Conservation (phyloP, 1,284 basidiomycete species). For the Cutaneotrichosporon sp. region DNA sequence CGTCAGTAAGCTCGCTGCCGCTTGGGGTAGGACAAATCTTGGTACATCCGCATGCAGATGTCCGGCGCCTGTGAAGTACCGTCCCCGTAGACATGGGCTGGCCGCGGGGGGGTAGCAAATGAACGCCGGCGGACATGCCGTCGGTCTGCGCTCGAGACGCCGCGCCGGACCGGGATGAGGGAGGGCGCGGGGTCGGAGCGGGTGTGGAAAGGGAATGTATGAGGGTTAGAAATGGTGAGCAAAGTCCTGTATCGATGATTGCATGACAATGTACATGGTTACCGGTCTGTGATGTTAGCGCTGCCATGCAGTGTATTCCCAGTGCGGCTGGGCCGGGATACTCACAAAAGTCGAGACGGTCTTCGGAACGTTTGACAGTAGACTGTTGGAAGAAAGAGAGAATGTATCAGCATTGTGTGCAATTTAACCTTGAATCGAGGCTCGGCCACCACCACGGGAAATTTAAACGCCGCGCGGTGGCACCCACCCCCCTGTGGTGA, state of each 20-base stretch:
- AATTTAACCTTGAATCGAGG: conserved; percentile 28
- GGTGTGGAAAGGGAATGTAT: neutral
- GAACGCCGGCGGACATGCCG: conserved; percentile 14
- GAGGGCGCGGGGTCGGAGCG: conserved; percentile 11
- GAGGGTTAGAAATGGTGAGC: neutral
- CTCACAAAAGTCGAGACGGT: conserved; percentile 94
- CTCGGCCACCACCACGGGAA: conserved; percentile 33
- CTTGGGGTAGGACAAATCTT: too few relatives aligned
- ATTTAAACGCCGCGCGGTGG: conserved; percentile 10
- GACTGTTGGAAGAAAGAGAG: conserved; percentile 61
- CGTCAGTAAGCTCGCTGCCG: too few relatives aligned
- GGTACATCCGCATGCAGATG: conserved; percentile 6
- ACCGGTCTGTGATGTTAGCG: conserved; percentile 31
- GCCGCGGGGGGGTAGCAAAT: conserved; percentile 23
- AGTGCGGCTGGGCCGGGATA: conserved; percentile 7
- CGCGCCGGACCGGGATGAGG: conserved; percentile 23
- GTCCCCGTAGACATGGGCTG: conserved; percentile 13
- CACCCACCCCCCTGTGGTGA: conserved; percentile 9
- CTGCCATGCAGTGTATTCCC: neutral
- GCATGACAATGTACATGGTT: conserved; percentile 18
- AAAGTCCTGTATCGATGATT: conserved; percentile 11
- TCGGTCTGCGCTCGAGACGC: conserved; percentile 21
- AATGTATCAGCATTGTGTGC: conserved; percentile 9
- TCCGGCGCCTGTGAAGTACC: conserved; percentile 27
- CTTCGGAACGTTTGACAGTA: conserved; percentile 79